Conservation (phyloP, 768 basidiomycete genomes). For the Chalciporus chontae region DNA sequence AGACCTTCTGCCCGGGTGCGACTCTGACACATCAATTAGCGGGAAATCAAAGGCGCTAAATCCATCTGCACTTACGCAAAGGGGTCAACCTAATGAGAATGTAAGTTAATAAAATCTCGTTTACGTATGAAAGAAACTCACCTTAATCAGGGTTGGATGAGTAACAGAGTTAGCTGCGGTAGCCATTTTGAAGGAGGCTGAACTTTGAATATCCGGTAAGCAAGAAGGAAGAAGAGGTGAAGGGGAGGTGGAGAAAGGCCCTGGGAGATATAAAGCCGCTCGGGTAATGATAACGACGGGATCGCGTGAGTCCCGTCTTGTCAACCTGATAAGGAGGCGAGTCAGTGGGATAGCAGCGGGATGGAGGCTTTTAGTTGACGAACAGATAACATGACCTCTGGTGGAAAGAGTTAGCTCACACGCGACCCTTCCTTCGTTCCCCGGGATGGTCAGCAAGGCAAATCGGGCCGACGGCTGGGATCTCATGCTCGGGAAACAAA, state of each 20-base stretch:
- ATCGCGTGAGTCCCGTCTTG: slow-evolving; percentile 7
- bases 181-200: slow-evolving; percentile 40
- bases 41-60: neutral
- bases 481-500: too few relatives aligned
- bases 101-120: neutral
- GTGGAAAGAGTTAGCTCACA: too few relatives aligned
- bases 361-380: neutral
- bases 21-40: slow-evolving; percentile 29
- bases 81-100: slow-evolving; percentile 53
- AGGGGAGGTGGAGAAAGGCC: neutral
- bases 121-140: slow-evolving; percentile 21
- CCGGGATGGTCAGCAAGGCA: too few relatives aligned
- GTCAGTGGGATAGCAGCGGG: neutral
- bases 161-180: slow-evolving; percentile 58
- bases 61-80: slow-evolving; percentile 47
- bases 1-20: slow-evolving; percentile 55
- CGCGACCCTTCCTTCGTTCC: too few relatives aligned
- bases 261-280: slow-evolving; percentile 1
- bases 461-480: too few relatives aligned
- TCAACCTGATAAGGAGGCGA: slow-evolving; percentile 2
- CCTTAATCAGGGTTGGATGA: slow-evolving; percentile 57
- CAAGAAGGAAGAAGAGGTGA: neutral
- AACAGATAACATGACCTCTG: neutral
- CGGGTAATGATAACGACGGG: neutral
- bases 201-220: neutral